Conservation (phyloP, 2,329 filamentous ascomycete species). For the Monosporascus sp. region DNA sequence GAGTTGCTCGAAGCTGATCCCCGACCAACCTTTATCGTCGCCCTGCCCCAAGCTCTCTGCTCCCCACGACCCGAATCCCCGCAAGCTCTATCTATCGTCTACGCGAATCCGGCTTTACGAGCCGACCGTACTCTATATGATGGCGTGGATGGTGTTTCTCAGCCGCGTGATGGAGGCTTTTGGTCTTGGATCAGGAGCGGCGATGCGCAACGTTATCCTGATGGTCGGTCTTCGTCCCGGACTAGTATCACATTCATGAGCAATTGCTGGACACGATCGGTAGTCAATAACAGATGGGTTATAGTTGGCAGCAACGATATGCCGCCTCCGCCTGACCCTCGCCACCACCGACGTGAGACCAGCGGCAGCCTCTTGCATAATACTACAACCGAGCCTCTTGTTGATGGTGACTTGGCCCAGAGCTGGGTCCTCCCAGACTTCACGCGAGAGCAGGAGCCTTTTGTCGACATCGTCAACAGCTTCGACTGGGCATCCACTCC, state of each 20-base stretch:
- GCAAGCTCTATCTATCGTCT: constrained; percentile 17
- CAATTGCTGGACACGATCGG: constrained; percentile 32
- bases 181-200: constrained; percentile 34
- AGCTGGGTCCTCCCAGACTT: constrained; percentile 29
- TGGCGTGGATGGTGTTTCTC: constrained; percentile 24
- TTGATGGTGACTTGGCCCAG: constrained; percentile 13
- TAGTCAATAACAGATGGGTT: constrained; percentile 30
- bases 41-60: constrained; percentile 6
- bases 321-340: constrained; percentile 21
- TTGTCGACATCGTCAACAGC: constrained; percentile 34
- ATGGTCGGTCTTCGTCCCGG: neutral
- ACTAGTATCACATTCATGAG: constrained; percentile 22
- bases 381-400: constrained; percentile 2
- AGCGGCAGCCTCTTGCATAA: constrained; percentile 8
- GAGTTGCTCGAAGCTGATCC: constrained; percentile 37
- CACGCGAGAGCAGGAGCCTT: constrained; percentile 32
- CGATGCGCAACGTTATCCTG: neutral
- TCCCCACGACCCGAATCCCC: constrained; percentile 4
- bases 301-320: constrained; percentile 35
- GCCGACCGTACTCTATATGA: constrained; percentile 25
- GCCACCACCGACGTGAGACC: constrained; percentile 7
- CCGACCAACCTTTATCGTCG: constrained; percentile 36
- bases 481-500: constrained; percentile 43
- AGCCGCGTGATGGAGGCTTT: constrained; percentile 29
- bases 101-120: constrained; percentile 34